phyloP scores from a whole-genome alignment of 495 filamentous ascomycete species.

The Podospora sp. region DNA sequence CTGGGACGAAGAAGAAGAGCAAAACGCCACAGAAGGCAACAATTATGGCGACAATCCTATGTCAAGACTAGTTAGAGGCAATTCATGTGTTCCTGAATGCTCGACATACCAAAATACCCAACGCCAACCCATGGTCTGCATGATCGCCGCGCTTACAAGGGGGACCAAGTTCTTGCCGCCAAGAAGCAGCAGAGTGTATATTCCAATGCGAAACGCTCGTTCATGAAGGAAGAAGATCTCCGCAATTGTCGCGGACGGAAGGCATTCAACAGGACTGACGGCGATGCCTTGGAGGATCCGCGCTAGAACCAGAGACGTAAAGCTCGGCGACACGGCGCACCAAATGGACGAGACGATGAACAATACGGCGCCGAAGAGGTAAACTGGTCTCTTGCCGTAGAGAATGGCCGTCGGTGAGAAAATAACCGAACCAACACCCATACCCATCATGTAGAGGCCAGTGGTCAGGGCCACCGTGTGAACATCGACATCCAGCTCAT shows the following conservation, averaged over 20 bases:
- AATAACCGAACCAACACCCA: slow-evolving; percentile 81
- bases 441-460: slow-evolving; percentile 92
- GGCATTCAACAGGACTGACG: slow-evolving; percentile 88
- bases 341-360: slow-evolving; percentile 80
- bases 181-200: slow-evolving; percentile 87
- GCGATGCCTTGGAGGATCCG: slow-evolving; percentile 86
- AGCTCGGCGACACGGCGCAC: slow-evolving; percentile 83
- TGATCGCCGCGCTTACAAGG: slow-evolving; percentile 83
- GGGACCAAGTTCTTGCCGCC: slow-evolving; percentile 94
- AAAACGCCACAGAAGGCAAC: slow-evolving; percentile 73
- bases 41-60: slow-evolving; percentile 80
- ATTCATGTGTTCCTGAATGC: background rate
- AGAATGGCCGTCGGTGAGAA: slow-evolving; percentile 90
- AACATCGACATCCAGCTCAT: slow-evolving; percentile 67
- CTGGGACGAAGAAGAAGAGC: slow-evolving; percentile 89
- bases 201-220: slow-evolving; percentile 90
- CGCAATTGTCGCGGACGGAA: slow-evolving; percentile 92
- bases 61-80: slow-evolving; percentile 27
- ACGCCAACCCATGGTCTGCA: slow-evolving; percentile 76
- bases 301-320: slow-evolving; percentile 76
- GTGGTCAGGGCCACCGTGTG: slow-evolving; percentile 85
- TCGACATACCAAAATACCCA: slow-evolving; percentile 83
- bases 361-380: slow-evolving; percentile 73
- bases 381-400: slow-evolving; percentile 89
- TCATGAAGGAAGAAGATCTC: slow-evolving; percentile 98